Conservation (phyloP, 257 asterid genomes). For the Jaltomata sinuosa region DNA sequence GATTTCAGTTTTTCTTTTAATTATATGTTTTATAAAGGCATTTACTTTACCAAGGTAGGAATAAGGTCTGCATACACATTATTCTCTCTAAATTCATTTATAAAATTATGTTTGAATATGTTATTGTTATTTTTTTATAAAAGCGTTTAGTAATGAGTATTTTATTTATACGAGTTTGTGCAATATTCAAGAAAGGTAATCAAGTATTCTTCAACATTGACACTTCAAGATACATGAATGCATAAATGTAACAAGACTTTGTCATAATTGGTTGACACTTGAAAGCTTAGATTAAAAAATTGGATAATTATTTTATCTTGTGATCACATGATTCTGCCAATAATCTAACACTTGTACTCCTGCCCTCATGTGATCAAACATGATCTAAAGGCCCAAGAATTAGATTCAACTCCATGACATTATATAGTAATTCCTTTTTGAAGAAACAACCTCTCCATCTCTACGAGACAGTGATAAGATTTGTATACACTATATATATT, state of each 20-base stretch:
- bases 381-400: not conserved
- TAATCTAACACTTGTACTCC: not conserved
- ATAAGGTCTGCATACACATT: too few relatives aligned
- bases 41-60: too few relatives aligned
- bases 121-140: too few relatives aligned
- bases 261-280: not conserved
- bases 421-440: too few relatives aligned
- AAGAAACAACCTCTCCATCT: too few relatives aligned
- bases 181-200: not conserved
- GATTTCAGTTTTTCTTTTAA: too few relatives aligned
- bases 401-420: not conserved
- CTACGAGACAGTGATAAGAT: too few relatives aligned
- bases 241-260: not conserved
- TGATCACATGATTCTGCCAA: not conserved
- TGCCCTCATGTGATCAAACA: not conserved
- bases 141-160: too few relatives aligned
- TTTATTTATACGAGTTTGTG: not conserved
- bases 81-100: too few relatives aligned
- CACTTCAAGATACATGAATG: not conserved
- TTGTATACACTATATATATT: too few relatives aligned
- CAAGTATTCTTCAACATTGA: not conserved
- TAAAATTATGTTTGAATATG: too few relatives aligned
- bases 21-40: too few relatives aligned
- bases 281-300: not conserved
- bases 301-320: not conserved